A percentile compares a stretch with the other conserved stretches of the same genome.
Conservation (phyloP, 2,329 filamentous ascomycete genomes). For the Talaromyces rugulosus region DNA sequence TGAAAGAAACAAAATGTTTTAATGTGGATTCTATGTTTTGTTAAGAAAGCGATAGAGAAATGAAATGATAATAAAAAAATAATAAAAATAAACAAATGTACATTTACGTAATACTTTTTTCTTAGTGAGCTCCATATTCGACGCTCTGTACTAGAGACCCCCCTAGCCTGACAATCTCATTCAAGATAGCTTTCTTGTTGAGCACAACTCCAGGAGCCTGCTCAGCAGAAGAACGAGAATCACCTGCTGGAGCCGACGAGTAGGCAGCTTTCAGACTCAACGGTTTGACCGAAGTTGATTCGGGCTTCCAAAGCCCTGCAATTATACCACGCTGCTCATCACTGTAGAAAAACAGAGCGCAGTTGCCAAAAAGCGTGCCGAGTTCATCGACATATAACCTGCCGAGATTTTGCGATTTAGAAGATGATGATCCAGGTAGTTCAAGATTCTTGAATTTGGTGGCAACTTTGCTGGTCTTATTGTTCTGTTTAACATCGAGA, state of each 20-base stretch:
- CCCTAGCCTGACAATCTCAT: slow-evolving; percentile 48
- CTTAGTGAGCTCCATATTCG: slow-evolving; percentile 43
- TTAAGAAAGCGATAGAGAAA: not conserved
- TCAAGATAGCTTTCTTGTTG: slow-evolving; percentile 38
- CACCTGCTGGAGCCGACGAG: slow-evolving; percentile 28
- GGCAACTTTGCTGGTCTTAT: slow-evolving; percentile 31
- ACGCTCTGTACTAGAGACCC: slow-evolving; percentile 64
- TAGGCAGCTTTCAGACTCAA: slow-evolving; percentile 36
- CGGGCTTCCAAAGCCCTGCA: slow-evolving; percentile 63
- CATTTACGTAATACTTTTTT: not conserved
- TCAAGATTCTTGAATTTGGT: slow-evolving; percentile 65
- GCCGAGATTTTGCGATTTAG: slow-evolving; percentile 58
- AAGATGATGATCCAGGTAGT: slow-evolving; percentile 31
- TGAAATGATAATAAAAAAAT: not conserved
- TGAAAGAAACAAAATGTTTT: slow-evolving; percentile 12
- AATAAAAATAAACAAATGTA: not conserved
- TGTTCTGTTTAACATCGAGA: slow-evolving; percentile 54
- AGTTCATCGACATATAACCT: slow-evolving; percentile 65
- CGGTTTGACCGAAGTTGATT: slow-evolving; percentile 24
- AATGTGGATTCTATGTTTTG: slow-evolving; percentile 13
- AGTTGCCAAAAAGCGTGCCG: slow-evolving; percentile 60
- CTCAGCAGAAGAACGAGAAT: slow-evolving; percentile 1
- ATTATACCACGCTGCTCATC: slow-evolving; percentile 54
- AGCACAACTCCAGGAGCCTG: slow-evolving; percentile 19
- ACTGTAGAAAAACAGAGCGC: slow-evolving; percentile 77